Evolutionary conservation across 192 early-diverging fungal species (phyloP).

Genomic region (Backusella parvicylindrica): DNA sequence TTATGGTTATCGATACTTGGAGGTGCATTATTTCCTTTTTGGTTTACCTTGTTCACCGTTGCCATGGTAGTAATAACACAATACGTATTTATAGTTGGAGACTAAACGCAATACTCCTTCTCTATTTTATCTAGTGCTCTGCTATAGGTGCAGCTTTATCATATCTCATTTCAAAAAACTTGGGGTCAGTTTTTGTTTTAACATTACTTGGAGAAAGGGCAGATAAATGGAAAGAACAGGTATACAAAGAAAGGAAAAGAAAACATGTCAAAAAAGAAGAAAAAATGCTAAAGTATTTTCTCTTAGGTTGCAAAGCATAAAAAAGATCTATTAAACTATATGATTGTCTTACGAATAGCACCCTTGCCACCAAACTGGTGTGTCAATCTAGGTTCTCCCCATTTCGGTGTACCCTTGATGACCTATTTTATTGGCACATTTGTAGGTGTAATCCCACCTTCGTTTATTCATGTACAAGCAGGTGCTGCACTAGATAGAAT

Average conservation of each 20-base stretch:
- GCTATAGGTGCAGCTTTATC: constrained; percentile 53
- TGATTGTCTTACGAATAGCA: constrained; percentile 50
- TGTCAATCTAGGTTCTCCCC: constrained; percentile 56
- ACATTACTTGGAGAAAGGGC: constrained; percentile 43
- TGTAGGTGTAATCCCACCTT: constrained; percentile 46
- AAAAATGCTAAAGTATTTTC: neutral
- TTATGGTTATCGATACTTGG: constrained; percentile 62
- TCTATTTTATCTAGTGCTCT: constrained; percentile 39
- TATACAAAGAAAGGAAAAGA: neutral
- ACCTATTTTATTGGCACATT: constrained; percentile 56
- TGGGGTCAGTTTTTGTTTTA: constrained; percentile 46
- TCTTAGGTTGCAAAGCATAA: constrained; percentile 39
- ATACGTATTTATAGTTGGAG: neutral
- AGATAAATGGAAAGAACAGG: constrained; percentile 45
- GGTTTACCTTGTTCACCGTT: constrained; percentile 45
- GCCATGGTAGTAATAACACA: constrained; percentile 33
- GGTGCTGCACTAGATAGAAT: constrained; percentile 49
- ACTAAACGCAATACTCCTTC: neutral
- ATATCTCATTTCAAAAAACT: constrained; percentile 45
- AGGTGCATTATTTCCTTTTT: constrained; percentile 55
- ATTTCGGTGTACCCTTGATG: constrained; percentile 46
- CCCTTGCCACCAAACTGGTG: constrained; percentile 64
- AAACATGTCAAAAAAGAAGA: neutral
- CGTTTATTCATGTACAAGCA: constrained; percentile 55
- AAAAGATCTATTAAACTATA: constrained; percentile 54